These are phyloP conservation scores for Hygrophila difformis DNA, from an alignment of 257 asterid species.

Conservation along the genomic window DNA sequence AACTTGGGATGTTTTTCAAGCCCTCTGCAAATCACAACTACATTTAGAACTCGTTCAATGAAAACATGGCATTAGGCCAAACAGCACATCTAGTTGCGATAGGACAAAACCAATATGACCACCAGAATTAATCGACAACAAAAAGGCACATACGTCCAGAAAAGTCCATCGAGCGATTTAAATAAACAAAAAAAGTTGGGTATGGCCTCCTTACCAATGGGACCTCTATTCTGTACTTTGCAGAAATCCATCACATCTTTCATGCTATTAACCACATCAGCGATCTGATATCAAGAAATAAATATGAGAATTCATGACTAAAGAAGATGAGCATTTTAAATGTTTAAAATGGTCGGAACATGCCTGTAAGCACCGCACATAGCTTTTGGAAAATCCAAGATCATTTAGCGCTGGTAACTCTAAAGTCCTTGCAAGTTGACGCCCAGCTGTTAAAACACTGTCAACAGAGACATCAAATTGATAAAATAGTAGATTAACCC, in stretches of 20 bases:
- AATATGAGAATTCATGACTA: constrained; percentile 11
- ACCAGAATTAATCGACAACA: too few species aligned
- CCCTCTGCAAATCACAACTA: constrained; percentile 51
- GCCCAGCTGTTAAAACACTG: constrained; percentile 90
- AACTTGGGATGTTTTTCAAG: constrained; percentile 56
- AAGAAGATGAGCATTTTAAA: neutral
- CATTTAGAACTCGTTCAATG: neutral
- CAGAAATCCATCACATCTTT: constrained; percentile 90
- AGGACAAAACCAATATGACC: too few species aligned
- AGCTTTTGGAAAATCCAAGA: constrained; percentile 90
- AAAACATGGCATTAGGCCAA: neutral
- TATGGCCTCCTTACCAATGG: constrained; percentile 50
- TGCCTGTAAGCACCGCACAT: constrained; percentile 91
- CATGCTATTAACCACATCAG: constrained; percentile 97
- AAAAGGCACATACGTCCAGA: too few species aligned
- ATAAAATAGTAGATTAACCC: neutral
- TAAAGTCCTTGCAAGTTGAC: constrained; percentile 91
- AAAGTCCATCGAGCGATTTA: too few species aligned
- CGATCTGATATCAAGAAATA: constrained; percentile 39
- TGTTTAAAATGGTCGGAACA: constrained; percentile 5
- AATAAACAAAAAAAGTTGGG: neutral
- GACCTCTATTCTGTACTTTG: constrained; percentile 68
- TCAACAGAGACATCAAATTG: neutral
- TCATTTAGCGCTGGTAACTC: constrained; percentile 90
- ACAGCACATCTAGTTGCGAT: neutral